Evolutionary conservation across 768 basidiomycete genomes (phyloP).

Genomic region (Grammothele lineata): DNA sequence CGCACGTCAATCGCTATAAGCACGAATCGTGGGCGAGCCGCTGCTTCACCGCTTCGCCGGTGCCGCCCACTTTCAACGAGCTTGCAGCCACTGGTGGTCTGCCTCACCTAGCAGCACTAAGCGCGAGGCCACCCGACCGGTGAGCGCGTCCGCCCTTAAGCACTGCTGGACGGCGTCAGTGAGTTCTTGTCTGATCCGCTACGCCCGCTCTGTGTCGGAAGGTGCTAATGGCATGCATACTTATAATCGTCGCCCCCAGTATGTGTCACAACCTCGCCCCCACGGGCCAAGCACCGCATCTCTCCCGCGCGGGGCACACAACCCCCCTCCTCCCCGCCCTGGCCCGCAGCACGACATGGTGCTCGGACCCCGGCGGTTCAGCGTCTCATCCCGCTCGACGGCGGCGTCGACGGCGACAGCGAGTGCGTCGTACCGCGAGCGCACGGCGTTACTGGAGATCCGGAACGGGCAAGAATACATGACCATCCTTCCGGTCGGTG

Average conservation of each 20-base stretch:
- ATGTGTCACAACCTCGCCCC: no score
- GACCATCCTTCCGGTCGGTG: slow-evolving; percentile 14
- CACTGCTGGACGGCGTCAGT: slow-evolving; percentile 1
- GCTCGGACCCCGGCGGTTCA: background rate
- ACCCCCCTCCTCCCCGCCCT: no score
- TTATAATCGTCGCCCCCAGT: no score
- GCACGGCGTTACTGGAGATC: slow-evolving; percentile 8
- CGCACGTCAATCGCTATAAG: slow-evolving; percentile 3
- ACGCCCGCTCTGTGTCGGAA: no score
- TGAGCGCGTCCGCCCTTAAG: background rate
- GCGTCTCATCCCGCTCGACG: background rate
- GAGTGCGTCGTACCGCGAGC: slow-evolving; percentile 9
- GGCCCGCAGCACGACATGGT: background rate
- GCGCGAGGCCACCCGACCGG: background rate
- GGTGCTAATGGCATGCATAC: no score
- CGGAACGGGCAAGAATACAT: slow-evolving; percentile 13
- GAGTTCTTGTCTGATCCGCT: no score
- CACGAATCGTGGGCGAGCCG: background rate
- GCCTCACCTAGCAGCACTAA: no score
- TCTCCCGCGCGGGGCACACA: no score
- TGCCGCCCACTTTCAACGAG: background rate
- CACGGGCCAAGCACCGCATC: no score
- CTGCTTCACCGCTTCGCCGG: background rate
- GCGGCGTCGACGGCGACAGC: slow-evolving; percentile 2
- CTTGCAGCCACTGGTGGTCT: no score